Conservation (phyloP, 176 grass and related monocot species). For the Aegilops tauschii region DNA sequence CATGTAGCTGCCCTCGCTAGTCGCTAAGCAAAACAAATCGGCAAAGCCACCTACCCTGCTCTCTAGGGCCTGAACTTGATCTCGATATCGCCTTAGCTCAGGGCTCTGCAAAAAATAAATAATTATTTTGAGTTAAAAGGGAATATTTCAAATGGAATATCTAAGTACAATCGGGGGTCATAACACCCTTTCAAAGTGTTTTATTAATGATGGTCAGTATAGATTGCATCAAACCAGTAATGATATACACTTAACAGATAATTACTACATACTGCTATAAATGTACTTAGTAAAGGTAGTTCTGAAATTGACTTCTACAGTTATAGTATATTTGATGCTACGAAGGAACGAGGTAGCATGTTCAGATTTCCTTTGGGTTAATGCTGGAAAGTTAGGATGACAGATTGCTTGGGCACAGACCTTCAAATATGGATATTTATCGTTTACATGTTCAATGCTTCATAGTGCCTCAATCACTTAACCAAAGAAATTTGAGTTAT, state of each 20-base stretch:
- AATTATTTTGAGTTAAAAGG: conserved; percentile 14
- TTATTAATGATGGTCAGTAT: neutral
- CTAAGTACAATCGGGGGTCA: neutral
- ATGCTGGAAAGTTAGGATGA: neutral
- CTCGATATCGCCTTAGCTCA: conserved; percentile 59
- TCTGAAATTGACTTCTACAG: conserved; percentile 12
- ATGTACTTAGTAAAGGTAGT: conserved; percentile 5
- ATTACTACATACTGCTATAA: neutral
- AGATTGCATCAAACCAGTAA: neutral
- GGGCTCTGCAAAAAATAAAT: conserved; percentile 51
- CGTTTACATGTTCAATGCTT: conserved; percentile 13
- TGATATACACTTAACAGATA: neutral
- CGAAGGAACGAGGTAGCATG: neutral
- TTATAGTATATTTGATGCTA: neutral
- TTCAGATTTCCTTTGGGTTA: neutral
- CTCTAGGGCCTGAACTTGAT: conserved; percentile 56
- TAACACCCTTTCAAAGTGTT: neutral
- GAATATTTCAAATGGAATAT: conserved; percentile 1
- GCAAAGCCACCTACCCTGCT: conserved; percentile 47
- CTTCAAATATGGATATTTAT: conserved; percentile 8
- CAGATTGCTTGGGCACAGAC: conserved; percentile 9
- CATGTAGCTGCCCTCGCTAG: neutral
- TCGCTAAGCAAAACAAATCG: neutral
- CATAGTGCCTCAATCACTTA: neutral
- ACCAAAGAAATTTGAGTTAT: neutral